Conservation (phyloP, 2,329 filamentous ascomycete species). For the Microsporum ferrugineum region DNA sequence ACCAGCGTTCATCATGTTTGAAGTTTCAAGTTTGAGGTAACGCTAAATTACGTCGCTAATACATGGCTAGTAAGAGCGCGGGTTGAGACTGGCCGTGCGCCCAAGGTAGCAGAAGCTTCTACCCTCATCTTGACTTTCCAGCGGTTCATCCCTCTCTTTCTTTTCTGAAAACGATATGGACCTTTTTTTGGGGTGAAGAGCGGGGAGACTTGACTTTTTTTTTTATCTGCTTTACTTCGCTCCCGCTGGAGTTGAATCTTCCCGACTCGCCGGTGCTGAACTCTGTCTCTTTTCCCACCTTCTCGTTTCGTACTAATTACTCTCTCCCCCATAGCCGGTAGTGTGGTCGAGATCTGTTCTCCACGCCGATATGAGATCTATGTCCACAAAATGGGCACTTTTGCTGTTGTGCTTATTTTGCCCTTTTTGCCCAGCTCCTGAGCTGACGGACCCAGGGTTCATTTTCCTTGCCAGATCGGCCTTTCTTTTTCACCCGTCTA, state of each 20-base stretch:
- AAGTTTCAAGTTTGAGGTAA: neutral
- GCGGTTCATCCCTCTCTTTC: neutral
- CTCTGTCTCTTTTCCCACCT: constrained; percentile 1
- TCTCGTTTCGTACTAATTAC: neutral
- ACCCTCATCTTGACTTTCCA: neutral
- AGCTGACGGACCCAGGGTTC: neutral
- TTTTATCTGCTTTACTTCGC: neutral
- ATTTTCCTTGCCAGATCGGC: neutral
- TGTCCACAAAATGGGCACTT: neutral
- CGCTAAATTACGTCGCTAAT: neutral
- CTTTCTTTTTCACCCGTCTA: neutral
- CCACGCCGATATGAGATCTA: neutral
- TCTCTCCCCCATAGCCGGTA: neutral
- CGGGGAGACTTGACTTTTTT: neutral
- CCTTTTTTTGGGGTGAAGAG: neutral
- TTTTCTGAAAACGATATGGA: neutral
- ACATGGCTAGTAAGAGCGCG: neutral
- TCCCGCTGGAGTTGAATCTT: neutral
- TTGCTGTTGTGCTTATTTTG: neutral
- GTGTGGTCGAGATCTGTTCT: neutral
- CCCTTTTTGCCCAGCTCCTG: neutral
- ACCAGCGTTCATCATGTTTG: neutral
- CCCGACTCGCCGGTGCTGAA: constrained; percentile 1
- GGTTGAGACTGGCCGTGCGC: neutral
- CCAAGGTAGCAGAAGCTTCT: neutral